Percentiles rank a stretch among this genome's conserved stretches.
Conservation (phyloP, 2,329 filamentous ascomycete genomes). For the Aspergillus caelatus region DNA sequence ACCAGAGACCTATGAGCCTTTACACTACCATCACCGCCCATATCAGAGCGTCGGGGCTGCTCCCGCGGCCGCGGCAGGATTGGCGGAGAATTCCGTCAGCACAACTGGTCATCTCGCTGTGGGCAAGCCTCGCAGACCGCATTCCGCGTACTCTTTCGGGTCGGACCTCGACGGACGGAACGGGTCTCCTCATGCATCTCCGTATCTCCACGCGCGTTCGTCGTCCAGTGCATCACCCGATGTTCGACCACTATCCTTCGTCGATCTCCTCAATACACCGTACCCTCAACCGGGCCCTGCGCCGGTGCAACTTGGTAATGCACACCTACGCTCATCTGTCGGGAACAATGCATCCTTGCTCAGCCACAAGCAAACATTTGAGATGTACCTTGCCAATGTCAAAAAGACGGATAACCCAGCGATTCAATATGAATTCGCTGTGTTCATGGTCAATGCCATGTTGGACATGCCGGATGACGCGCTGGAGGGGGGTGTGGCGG, state of each 20-base stretch:
- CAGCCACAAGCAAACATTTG: slow-evolving; percentile 88
- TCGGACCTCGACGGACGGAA: slow-evolving; percentile 71
- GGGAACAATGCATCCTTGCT: slow-evolving; percentile 90
- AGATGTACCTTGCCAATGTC: slow-evolving; percentile 96
- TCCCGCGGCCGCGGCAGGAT: slow-evolving; percentile 34
- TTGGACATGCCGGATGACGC: slow-evolving; percentile 70
- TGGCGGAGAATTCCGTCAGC: slow-evolving; percentile 52
- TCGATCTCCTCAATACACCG: slow-evolving; percentile 66
- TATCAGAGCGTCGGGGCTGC: slow-evolving; percentile 41
- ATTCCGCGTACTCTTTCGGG: slow-evolving; percentile 73
- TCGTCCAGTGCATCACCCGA: slow-evolving; percentile 59
- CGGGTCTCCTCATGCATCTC: slow-evolving; percentile 56
- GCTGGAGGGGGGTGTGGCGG: slow-evolving; percentile 30
- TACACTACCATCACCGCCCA: slow-evolving; percentile 56
- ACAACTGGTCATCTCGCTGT: slow-evolving; percentile 66
- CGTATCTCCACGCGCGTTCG: slow-evolving; percentile 50
- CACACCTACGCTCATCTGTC: slow-evolving; percentile 74
- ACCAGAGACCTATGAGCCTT: slow-evolving; percentile 46
- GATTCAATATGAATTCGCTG: slow-evolving; percentile 93
- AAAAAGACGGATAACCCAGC: slow-evolving; percentile 93
- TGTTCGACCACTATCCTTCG: slow-evolving; percentile 60
- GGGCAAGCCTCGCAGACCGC: slow-evolving; percentile 64
- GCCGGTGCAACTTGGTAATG: slow-evolving; percentile 72
- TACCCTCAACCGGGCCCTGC: slow-evolving; percentile 79
- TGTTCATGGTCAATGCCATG: slow-evolving; percentile 89